Conservation (phyloP, 805 yeast genomes). For the Suhomyces sp. region DNA sequence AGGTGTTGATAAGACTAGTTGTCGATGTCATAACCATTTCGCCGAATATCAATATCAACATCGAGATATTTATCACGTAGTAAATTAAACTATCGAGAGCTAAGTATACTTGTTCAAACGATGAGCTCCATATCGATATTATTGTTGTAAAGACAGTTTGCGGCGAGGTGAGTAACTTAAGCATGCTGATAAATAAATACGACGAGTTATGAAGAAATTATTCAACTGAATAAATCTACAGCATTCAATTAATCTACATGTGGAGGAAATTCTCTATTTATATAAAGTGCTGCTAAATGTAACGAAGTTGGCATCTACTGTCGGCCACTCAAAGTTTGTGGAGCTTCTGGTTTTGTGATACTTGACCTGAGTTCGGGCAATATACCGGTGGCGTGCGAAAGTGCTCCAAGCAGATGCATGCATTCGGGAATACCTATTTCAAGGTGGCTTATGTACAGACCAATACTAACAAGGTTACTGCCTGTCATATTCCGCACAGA, state of each 20-base stretch:
- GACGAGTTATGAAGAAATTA: neutral
- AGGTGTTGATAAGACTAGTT: conserved; percentile 10
- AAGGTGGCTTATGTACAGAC: neutral
- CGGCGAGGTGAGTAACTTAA: conserved; percentile 2
- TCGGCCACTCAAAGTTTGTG: neutral
- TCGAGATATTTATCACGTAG: conserved; percentile 11
- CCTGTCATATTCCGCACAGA: neutral
- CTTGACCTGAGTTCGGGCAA: neutral
- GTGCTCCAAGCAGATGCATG: neutral
- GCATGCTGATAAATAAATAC: neutral
- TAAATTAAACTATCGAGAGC: conserved; percentile 11
- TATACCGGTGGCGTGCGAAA: neutral
- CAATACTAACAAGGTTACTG: neutral
- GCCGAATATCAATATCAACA: conserved; percentile 10
- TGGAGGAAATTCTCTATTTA: neutral
- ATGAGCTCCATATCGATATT: conserved; percentile 1
- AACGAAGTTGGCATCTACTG: neutral
- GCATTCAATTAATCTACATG: neutral
- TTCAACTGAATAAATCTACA: neutral
- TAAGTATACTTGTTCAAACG: conserved; percentile 7
- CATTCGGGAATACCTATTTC: neutral
- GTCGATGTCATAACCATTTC: conserved; percentile 9
- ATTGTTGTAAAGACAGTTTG: conserved; percentile 5
- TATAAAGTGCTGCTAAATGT: neutral
- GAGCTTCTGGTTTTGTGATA: neutral